Evolutionary conservation across 768 basidiomycete genomes (phyloP), one percentile per base, ranked within the genome.

Genomic region (Suillus sp.): DNA sequence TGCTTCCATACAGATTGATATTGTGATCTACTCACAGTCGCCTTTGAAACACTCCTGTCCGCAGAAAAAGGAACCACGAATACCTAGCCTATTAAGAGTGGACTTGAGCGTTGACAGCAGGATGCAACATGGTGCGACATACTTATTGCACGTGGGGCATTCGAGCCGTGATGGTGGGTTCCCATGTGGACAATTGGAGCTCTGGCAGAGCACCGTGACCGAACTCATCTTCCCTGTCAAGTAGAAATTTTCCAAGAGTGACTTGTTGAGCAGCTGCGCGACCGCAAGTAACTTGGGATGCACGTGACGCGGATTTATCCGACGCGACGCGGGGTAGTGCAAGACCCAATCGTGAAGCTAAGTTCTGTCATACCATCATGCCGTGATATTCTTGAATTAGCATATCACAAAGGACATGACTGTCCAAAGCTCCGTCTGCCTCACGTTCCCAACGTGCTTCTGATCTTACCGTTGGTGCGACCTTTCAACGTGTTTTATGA

Each of bases 21-120:
- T 57, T 37, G 56, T 40, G n/a, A 57, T 22, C 7, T 43, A 82
- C 95, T 81, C 75, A 96, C 96, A 99, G 75, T 86, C 90, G 54
- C 88, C 84, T 77, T 97, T 98, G 86, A 98, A 98, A 78, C 96
- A 99, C 58, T 92, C 93, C 76, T 99, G 96, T 30, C 89, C 87
- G 67, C 96, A 98, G 78, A 96, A 99, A 74, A 90, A 92, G 37
- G 92, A 94, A 35, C 92, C 91, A 55, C 82, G 83, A 66, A 95
- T 89, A 59, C 90, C 91, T 38, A 94, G 81, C 73, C 92, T 94
- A 67, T 42, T 64, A 54, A 50, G 63, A 16, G 62, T 70, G 58
- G 60, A 66, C 69, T 61, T 66, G 57, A 67, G 50, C 10, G 47
- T 56, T 55, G 53, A 47, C 51, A 53, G 51, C 51, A 53, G 51